Percentiles rank a stretch among this genome's conserved stretches.
phyloP scores from a whole-genome alignment of 768 basidiomycete species.

The Lentinula sp. region DNA sequence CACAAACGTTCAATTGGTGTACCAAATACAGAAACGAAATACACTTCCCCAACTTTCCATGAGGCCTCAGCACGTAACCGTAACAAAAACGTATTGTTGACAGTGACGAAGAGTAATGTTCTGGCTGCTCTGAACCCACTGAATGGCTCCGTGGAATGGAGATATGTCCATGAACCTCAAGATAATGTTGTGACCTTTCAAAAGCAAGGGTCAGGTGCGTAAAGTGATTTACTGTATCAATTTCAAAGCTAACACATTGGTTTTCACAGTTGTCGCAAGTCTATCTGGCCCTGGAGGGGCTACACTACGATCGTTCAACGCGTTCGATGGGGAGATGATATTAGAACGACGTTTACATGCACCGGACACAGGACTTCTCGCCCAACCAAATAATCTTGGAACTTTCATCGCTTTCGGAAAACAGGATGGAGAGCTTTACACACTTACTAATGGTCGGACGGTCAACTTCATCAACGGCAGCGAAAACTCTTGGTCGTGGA shows the following conservation, averaged over 20 bases:
- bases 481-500: constrained; percentile 63
- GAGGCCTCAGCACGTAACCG: constrained; percentile 17
- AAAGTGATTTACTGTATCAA: neutral
- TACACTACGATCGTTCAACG: constrained; percentile 63
- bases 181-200: constrained; percentile 67
- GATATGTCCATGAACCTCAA: constrained; percentile 64
- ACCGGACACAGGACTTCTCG: constrained; percentile 31
- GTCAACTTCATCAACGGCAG: constrained; percentile 52
- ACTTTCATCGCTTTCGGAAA: constrained; percentile 37
- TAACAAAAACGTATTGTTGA: constrained; percentile 47
- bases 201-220: constrained; percentile 51
- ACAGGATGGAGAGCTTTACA: constrained; percentile 27
- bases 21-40: constrained; percentile 44
- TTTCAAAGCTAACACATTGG: neutral
- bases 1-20: constrained; percentile 72
- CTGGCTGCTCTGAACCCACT: constrained; percentile 64
- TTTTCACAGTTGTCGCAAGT: constrained; percentile 50
- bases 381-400: constrained; percentile 52
- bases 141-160: constrained; percentile 76
- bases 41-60: constrained; percentile 59
- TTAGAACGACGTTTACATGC: constrained; percentile 60
- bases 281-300: constrained; percentile 74
- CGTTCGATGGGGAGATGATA: constrained; percentile 53
- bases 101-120: constrained; percentile 70
- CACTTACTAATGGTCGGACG: constrained; percentile 55